Percentiles rank a stretch among this genome's conserved stretches.
phyloP scores from a whole-genome alignment of 805 yeast species.

The Pichia phayaonensis region DNA sequence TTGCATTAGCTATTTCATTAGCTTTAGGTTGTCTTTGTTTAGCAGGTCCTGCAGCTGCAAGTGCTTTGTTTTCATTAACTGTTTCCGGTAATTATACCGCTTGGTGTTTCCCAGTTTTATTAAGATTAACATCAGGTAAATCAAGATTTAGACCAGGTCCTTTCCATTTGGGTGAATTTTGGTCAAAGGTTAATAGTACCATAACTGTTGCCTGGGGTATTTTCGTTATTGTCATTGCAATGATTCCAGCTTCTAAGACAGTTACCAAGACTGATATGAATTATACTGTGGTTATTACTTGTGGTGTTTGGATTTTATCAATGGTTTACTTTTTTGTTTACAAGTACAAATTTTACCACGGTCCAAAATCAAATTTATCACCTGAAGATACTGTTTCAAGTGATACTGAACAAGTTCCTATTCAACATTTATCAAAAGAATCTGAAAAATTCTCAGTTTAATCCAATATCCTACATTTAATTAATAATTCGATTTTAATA shows the following conservation, averaged over 20 bases:
- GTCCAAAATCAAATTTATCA: conserved; percentile 23
- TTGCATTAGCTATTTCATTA: conserved; percentile 43
- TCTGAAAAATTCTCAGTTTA: conserved; percentile 5
- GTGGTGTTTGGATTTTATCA: conserved; percentile 32
- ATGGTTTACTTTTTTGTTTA: conserved; percentile 18
- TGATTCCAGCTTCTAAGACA: conserved; percentile 46
- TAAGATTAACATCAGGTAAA: conserved; percentile 43
- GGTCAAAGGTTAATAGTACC: conserved; percentile 37
- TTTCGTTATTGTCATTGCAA: conserved; percentile 47
- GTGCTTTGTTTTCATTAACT: conserved; percentile 59
- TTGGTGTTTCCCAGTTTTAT: conserved; percentile 53
- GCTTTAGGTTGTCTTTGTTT: conserved; percentile 50
- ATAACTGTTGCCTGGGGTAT: conserved; percentile 42
- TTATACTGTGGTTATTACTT: conserved; percentile 58
- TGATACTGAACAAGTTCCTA: conserved; percentile 11
- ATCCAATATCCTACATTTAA: background rate
- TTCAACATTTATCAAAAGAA: background rate
- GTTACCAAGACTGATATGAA: conserved; percentile 50
- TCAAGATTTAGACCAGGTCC: conserved; percentile 56
- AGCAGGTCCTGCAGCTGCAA: conserved; percentile 53
- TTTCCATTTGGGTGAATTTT: conserved; percentile 49
- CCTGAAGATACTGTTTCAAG: conserved; percentile 13
- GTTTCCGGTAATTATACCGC: conserved; percentile 58
- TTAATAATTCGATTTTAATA: background rate
- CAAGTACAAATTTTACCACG: conserved; percentile 21